Percentiles rank a stretch among this genome's conserved stretches.
phyloP scores from a whole-genome alignment of 1,284 basidiomycete genomes.

The Fomes fomentarius region DNA sequence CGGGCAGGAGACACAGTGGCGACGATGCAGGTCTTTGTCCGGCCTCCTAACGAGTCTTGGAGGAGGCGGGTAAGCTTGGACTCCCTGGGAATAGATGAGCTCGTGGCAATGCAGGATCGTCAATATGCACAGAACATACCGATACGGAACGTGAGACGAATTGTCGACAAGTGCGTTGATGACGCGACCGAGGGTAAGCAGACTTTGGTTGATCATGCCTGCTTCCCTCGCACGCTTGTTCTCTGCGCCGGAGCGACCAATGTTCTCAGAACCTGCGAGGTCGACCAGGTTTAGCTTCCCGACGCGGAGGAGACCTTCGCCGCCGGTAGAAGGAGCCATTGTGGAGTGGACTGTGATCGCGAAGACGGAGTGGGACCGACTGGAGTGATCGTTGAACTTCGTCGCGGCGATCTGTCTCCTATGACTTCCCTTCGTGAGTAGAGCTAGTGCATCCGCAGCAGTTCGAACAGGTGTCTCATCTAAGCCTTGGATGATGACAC shows the following conservation, averaged over 20 bases:
- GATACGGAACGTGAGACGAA: constrained; percentile 91
- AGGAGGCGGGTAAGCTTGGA: constrained; percentile 96
- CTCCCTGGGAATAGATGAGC: constrained; percentile 49
- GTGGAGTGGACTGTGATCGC: constrained; percentile 94
- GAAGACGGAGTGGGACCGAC: constrained; percentile 98
- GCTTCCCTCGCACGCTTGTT: constrained; percentile 96
- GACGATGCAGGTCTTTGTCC: constrained; percentile 98
- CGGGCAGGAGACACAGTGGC: constrained; percentile 93
- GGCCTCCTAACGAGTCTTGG: constrained; percentile 98
- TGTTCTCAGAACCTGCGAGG: constrained; percentile 96
- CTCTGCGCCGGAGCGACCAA: constrained; percentile 94
- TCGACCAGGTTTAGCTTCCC: constrained; percentile 99
- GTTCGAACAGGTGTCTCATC: constrained; percentile 90
- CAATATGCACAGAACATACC: constrained; percentile 49
- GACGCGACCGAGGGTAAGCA: constrained; percentile 94
- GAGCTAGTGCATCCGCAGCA: constrained; percentile 82
- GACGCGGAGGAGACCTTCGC: constrained; percentile 90
- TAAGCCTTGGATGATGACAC: constrained; percentile 93
- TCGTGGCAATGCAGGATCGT: neutral
- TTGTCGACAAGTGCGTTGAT: constrained; percentile 97
- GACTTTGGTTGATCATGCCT: constrained; percentile 98
- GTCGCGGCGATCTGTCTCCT: constrained; percentile 95
- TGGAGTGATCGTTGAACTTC: constrained; percentile 97
- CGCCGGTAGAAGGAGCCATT: constrained; percentile 77
- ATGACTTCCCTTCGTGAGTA: constrained; percentile 89